Conservation (phyloP, 768 basidiomycete genomes). For the Tephrocybe rancida region DNA sequence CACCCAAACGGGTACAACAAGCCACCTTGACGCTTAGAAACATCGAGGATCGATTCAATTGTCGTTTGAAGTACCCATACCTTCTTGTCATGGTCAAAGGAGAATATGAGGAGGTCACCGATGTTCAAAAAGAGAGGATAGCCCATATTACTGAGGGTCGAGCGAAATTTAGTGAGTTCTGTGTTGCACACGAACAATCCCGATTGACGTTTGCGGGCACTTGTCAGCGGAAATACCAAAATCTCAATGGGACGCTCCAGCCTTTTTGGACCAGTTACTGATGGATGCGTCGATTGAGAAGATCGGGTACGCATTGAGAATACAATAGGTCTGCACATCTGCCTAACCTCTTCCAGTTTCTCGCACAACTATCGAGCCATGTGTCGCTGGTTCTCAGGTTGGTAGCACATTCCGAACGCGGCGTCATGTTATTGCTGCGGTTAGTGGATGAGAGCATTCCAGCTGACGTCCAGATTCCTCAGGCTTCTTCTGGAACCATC, state of each 20-base stretch:
- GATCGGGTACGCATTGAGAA: slow-evolving; percentile 24
- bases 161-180: slow-evolving; percentile 25
- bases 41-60: slow-evolving; percentile 31
- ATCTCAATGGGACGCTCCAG: slow-evolving; percentile 26
- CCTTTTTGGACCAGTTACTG: slow-evolving; percentile 20
- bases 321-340: too few relatives aligned
- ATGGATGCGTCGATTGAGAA: slow-evolving; percentile 24
- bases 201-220: not conserved
- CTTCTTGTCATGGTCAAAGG: slow-evolving; percentile 29
- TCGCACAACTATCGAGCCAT: slow-evolving; percentile 30
- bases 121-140: slow-evolving; percentile 24
- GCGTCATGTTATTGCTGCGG: too few relatives aligned
- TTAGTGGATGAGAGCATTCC: too few relatives aligned
- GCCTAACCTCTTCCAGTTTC: slow-evolving; percentile 20
- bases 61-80: slow-evolving; percentile 29
- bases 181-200: not conserved
- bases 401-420: not conserved
- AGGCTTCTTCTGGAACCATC: slow-evolving; percentile 33
- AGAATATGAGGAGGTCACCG: slow-evolving; percentile 21
- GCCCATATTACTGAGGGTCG: slow-evolving; percentile 27
- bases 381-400: slow-evolving; percentile 33
- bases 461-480: not conserved
- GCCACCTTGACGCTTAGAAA: slow-evolving; percentile 28
- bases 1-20: slow-evolving; percentile 26
- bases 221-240: slow-evolving; percentile 22